Evolutionary conservation across 2,329 filamentous ascomycete genomes (phyloP), one percentile per base, ranked within the genome.

Genomic region (Monosporascus sp.): DNA sequence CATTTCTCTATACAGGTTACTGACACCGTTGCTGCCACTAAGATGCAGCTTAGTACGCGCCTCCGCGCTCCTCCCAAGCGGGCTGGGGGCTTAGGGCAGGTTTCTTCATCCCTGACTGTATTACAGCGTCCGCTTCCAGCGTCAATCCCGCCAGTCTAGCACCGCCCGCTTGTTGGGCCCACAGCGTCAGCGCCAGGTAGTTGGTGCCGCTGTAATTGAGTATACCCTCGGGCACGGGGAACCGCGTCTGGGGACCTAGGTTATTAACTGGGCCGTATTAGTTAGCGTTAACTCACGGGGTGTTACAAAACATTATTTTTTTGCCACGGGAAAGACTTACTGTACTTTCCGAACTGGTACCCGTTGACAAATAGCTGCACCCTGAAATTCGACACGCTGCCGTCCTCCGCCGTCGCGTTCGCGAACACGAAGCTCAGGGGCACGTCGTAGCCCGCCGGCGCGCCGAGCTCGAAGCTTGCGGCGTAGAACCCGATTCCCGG

Each of bases 191-290:
- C 0, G 79, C 87, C 5, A 92, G 61, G 68, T 81, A 88, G 62
- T 93, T 93, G 37, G 75, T 77, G 0, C 88, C 88, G 2, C 75
- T 74, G 66, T 91, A 88, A 63, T 92, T 79, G 48, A 90, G 71
- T 22, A 92, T 78, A 20, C 87, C 87, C 69, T 90, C 80, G 0
- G 88, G 88, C 0, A 92, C 87, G 1, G 87, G 87, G 65, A 85
- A 92, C 2, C 68, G 74, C 0, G 77, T 82, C 71, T 93, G 88
- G 1, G 89, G 89, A 0, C 89, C 89, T 25, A 92, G 76, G 57
- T 90, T 85, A 63, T 82, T 84, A n/a, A 82, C 27, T 31, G 11
- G 8, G 27, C 27, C 27, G 5, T 31, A 11, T 31, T 31, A 11
- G 27, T 31, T 27, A 27, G 4, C 27, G 9, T 31, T 5, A 31